These are phyloP conservation scores for Auxenochlorella pyrenoidosa DNA, from an alignment of 139 green algal genomes.

Conservation along the genomic window DNA sequence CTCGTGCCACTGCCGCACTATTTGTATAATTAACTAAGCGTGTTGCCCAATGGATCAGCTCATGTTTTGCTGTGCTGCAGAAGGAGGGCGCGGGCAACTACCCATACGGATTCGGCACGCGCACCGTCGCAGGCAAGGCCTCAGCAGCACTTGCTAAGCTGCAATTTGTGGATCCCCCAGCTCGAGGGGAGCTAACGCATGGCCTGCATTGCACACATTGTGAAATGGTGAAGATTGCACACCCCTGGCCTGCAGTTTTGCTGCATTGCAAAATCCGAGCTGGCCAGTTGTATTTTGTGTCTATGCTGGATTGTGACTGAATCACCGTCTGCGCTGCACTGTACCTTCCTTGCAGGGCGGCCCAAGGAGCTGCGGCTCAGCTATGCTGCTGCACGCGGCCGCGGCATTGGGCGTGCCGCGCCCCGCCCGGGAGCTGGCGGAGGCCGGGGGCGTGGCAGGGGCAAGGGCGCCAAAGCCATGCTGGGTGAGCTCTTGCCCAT, in stretches of 20 bases:
- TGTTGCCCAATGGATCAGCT: no score
- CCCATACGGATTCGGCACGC: conserved; percentile 46
- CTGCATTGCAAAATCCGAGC: no score
- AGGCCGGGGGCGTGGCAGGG: conserved; percentile 25
- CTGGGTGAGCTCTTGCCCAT: not conserved
- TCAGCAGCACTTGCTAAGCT: no score
- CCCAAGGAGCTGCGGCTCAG: conserved; percentile 35
- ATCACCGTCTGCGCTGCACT: not conserved
- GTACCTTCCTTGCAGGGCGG: not conserved
- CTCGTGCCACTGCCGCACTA: not conserved
- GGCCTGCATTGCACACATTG: not conserved
- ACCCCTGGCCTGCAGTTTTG: not conserved
- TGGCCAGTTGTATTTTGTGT: no score
- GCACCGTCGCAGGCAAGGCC: conserved; percentile 27
- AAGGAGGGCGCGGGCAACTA: conserved; percentile 38
- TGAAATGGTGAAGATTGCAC: not conserved
- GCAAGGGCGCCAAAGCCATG: conserved; percentile 9
- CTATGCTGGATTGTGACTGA: no score
- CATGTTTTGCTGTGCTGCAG: not conserved
- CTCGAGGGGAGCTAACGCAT: not conserved
- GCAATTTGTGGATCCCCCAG: no score
- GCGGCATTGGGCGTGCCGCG: conserved; percentile 26
- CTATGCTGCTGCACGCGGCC: conserved; percentile 43
- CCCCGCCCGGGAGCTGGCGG: not conserved
- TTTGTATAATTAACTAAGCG: no score